These are phyloP conservation scores for Xylariaceae sp. DNA, from an alignment of 2,329 filamentous ascomycete species.

Conservation along the genomic window DNA sequence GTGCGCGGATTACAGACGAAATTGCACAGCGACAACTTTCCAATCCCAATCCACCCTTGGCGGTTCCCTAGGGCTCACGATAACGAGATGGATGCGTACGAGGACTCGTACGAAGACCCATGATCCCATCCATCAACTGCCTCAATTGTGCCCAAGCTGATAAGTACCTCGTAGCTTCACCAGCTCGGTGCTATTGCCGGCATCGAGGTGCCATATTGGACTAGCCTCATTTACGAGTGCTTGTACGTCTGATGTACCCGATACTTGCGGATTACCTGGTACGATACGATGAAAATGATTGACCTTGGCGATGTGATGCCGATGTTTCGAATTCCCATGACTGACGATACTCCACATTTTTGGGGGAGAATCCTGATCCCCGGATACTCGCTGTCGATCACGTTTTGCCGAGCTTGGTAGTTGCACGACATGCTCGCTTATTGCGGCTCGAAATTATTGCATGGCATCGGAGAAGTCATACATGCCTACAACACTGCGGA, in stretches of 20 bases:
- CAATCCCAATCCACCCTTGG: neutral
- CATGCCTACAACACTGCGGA: neutral
- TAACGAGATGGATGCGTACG: neutral
- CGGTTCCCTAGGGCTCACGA: neutral
- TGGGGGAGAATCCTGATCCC: neutral
- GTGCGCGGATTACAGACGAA: neutral
- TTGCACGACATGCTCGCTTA: constrained; percentile 20
- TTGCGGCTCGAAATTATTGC: constrained; percentile 21
- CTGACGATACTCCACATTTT: neutral
- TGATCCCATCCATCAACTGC: neutral
- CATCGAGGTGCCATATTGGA: neutral
- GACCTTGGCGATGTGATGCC: constrained; percentile 3
- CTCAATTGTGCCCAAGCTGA: neutral
- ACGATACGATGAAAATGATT: neutral
- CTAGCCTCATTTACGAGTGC: neutral
- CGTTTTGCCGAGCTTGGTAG: constrained; percentile 12
- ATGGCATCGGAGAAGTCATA: constrained; percentile 10
- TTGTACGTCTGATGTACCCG: too few relatives aligned
- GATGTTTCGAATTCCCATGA: neutral
- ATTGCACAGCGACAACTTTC: neutral
- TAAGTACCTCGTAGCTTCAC: neutral
- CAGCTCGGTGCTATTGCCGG: neutral
- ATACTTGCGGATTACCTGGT: neutral
- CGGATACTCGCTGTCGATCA: constrained; percentile 9
- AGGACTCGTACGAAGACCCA: too few relatives aligned